These are phyloP conservation scores for Amylocystis lapponica DNA, from an alignment of 768 basidiomycete species.

Conservation along the genomic window DNA sequence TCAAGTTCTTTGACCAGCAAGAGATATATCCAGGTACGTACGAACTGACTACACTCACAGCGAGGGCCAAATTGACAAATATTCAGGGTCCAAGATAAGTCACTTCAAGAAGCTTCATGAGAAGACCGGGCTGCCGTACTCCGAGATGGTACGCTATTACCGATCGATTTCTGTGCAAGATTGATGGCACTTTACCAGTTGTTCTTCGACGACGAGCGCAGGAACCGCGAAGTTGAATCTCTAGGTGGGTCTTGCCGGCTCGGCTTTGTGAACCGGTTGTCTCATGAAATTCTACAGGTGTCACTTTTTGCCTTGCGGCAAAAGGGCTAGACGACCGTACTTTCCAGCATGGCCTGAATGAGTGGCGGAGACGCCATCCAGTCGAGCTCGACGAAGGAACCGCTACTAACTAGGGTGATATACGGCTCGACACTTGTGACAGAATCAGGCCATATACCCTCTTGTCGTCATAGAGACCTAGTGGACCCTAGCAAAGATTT, in stretches of 20 bases:
- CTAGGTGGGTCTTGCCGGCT: conserved; percentile 17
- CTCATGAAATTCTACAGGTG: conserved; percentile 42
- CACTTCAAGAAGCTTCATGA: conserved; percentile 69
- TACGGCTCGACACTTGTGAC: no score
- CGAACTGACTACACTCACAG: neutral
- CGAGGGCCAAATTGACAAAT: neutral
- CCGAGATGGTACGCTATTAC: conserved; percentile 39
- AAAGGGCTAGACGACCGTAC: conserved; percentile 52
- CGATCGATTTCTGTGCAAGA: neutral
- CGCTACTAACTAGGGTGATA: no score
- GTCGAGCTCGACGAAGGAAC: conserved; percentile 19
- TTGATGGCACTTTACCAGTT: conserved; percentile 32
- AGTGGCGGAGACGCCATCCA: conserved; percentile 57
- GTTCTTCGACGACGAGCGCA: conserved; percentile 46
- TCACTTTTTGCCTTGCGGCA: conserved; percentile 73
- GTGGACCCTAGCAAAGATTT: no score
- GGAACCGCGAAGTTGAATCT: conserved; percentile 41
- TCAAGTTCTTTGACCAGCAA: conserved; percentile 59
- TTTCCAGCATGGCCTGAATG: conserved; percentile 64
- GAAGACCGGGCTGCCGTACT: conserved; percentile 47
- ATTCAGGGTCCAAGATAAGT: conserved; percentile 66
- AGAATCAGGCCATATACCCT: no score
- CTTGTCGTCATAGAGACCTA: no score
- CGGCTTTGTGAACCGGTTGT: neutral
- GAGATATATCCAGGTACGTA: conserved; percentile 68